Conservation (phyloP, 371 early-diverging fungal genomes). For the Mucor lusitanicus region DNA sequence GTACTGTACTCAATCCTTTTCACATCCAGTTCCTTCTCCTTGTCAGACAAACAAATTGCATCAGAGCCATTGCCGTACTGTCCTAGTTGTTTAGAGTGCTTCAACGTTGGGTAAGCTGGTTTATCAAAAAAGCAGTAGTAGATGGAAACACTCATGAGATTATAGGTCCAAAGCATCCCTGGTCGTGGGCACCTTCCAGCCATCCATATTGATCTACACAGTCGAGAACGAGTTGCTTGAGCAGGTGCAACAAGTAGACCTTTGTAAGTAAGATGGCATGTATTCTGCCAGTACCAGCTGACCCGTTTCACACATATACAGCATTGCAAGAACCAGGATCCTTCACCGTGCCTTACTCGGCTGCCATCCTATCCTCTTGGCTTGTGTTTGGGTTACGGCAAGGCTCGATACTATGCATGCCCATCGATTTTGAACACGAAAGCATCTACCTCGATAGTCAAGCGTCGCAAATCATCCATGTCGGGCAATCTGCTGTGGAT, state of each 20-base stretch:
- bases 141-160: too few relatives aligned
- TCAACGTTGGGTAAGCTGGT: constrained; percentile 6
- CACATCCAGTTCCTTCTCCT: neutral
- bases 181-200: constrained; percentile 17
- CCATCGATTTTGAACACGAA: neutral
- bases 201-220: constrained; percentile 9
- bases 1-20: neutral
- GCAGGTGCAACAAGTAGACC: constrained; percentile 9
- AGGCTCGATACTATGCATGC: constrained; percentile 17
- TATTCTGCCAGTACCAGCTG: too few relatives aligned
- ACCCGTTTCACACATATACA: neutral
- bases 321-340: neutral
- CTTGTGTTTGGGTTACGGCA: constrained; percentile 11
- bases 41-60: neutral
- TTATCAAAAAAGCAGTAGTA: too few relatives aligned
- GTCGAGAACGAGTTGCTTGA: constrained; percentile 6
- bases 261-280: constrained; percentile 6
- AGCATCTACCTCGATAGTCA: neutral
- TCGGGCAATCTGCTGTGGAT: neutral
- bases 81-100: constrained; percentile 18
- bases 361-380: neutral
- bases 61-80: neutral
- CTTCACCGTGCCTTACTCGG: constrained; percentile 12
- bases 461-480: neutral
- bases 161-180: constrained; percentile 10